Evolutionary conservation across 2,329 filamentous ascomycete genomes (phyloP).

Genomic region (Botrytis fragariae): DNA sequence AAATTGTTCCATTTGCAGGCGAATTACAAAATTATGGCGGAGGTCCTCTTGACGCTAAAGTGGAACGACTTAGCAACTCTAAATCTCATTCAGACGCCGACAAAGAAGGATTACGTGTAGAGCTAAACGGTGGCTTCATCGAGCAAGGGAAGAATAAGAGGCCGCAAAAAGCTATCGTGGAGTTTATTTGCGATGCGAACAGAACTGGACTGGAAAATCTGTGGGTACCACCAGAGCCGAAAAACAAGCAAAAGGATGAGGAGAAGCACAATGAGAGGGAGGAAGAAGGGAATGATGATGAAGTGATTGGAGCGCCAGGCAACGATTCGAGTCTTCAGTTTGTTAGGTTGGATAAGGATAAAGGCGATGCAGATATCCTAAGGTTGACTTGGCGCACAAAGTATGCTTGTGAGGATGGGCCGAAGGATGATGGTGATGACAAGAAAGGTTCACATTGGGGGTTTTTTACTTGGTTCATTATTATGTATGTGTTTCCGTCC

Average conservation of each 20-base stretch:
- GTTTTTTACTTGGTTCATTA: conserved; percentile 95
- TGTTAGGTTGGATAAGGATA: conserved; percentile 67
- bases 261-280: conserved; percentile 38
- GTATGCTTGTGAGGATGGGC: conserved; percentile 70
- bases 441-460: conserved; percentile 68
- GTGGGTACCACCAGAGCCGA: conserved; percentile 51
- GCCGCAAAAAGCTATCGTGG: conserved; percentile 74
- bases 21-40: conserved; percentile 60
- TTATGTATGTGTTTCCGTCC: conserved; percentile 63
- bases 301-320: conserved; percentile 38
- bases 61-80: conserved; percentile 63
- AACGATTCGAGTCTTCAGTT: conserved; percentile 66
- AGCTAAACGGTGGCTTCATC: conserved; percentile 59
- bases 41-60: conserved; percentile 60
- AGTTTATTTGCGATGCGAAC: conserved; percentile 77
- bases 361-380: conserved; percentile 59
- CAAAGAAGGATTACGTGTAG: conserved; percentile 69
- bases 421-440: conserved; percentile 42
- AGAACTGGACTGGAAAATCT: conserved; percentile 73
- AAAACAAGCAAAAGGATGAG: conserved; percentile 35
- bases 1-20: conserved; percentile 72
- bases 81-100: conserved; percentile 62
- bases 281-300: conserved; percentile 37
- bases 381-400: conserved; percentile 84
- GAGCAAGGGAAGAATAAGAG: conserved; percentile 51